These are phyloP conservation scores for Camillea tinctor DNA, from an alignment of 2,329 filamentous ascomycete species.

Conservation along the genomic window DNA sequence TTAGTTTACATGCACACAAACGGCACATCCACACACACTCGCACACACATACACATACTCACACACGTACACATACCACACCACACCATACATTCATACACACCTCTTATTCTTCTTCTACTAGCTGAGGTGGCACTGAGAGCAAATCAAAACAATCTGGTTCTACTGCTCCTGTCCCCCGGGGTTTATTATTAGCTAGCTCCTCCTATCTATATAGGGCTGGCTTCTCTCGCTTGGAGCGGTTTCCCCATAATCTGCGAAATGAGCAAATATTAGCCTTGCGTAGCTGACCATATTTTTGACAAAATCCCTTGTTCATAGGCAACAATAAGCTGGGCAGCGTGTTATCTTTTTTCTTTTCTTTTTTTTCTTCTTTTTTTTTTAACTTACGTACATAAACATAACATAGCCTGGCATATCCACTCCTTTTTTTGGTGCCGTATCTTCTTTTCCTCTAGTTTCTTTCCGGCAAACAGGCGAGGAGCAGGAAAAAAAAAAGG, in stretches of 20 bases:
- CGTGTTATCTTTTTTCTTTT: background rate
- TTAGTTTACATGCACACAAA: slow-evolving; percentile 2
- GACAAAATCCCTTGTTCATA: background rate
- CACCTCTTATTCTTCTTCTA: background rate
- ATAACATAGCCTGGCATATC: background rate
- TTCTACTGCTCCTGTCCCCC: slow-evolving; percentile 4
- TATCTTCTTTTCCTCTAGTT: background rate
- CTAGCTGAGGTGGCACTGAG: slow-evolving; percentile 19
- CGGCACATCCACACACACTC: slow-evolving; percentile 13
- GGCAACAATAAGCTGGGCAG: background rate
- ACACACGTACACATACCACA: background rate
- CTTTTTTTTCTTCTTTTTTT: background rate
- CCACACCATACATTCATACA: background rate
- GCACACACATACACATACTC: background rate
- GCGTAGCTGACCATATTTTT: slow-evolving; percentile 24
- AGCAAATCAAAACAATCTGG: slow-evolving; percentile 10
- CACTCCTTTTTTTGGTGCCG: background rate
- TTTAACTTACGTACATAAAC: background rate
- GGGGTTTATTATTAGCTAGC: slow-evolving; percentile 6
- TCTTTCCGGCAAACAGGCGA: background rate
- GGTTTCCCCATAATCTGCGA: slow-evolving; percentile 24
- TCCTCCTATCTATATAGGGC: slow-evolving; percentile 23
- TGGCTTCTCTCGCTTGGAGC: slow-evolving; percentile 23
- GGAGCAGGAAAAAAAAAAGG: background rate
- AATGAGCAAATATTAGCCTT: slow-evolving; percentile 32